phyloP scores from a whole-genome alignment of 1,284 basidiomycete genomes.

The Irpex sp. region DNA sequence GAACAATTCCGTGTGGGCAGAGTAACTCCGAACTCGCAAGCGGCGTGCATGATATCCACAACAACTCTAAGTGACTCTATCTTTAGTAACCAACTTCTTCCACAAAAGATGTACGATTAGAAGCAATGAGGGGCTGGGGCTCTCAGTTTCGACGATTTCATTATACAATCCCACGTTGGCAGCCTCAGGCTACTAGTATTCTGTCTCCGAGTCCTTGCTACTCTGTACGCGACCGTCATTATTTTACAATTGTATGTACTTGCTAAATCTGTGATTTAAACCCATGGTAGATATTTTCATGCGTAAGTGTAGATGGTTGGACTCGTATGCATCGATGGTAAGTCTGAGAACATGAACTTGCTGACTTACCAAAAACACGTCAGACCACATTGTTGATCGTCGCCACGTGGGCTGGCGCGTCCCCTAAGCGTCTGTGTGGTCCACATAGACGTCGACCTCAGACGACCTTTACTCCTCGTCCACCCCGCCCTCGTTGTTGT shows the following conservation, averaged over 20 bases:
- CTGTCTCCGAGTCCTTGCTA: background rate
- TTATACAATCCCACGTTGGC: background rate
- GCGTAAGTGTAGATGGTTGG: background rate
- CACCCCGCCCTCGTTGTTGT: background rate
- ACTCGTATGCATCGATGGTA: background rate
- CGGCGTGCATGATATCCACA: background rate
- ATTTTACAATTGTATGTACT: no score
- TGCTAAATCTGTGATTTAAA: no score
- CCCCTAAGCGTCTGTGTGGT: background rate
- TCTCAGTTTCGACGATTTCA: background rate
- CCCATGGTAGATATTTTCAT: no score
- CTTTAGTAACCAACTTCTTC: background rate
- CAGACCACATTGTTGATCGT: background rate
- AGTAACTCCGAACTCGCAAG: background rate
- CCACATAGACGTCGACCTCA: background rate
- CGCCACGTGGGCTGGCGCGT: background rate
- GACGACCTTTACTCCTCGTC: background rate
- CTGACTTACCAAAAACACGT: background rate
- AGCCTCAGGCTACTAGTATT: background rate
- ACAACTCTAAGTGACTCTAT: background rate
- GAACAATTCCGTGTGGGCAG: background rate
- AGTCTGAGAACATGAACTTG: background rate
- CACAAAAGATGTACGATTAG: no score
- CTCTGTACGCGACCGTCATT: background rate
- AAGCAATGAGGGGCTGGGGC: background rate